These are phyloP conservation scores for Lecanicillium sp. DNA, from an alignment of 2,329 filamentous ascomycete genomes.

Conservation along the genomic window DNA sequence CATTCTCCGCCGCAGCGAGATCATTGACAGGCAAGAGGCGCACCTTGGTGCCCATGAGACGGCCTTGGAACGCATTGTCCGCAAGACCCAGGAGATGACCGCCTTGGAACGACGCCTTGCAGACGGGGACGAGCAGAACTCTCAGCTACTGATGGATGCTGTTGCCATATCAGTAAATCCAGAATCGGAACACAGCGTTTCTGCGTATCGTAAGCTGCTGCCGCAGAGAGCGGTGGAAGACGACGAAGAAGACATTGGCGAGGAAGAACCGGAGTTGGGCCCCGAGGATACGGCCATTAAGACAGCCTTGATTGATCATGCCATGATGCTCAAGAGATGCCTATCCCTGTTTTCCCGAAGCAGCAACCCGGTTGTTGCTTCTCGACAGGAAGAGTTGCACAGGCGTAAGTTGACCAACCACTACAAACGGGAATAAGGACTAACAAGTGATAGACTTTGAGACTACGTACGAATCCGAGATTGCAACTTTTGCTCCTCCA, in stretches of 20 bases:
- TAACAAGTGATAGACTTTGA: constrained; percentile 45
- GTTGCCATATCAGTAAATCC: constrained; percentile 71
- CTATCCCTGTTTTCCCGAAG: constrained; percentile 60
- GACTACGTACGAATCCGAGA: constrained; percentile 56
- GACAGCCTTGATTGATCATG: constrained; percentile 82
- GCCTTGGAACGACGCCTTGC: constrained; percentile 65
- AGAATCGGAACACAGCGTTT: constrained; percentile 67
- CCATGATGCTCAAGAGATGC: constrained; percentile 78
- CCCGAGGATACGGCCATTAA: constrained; percentile 71
- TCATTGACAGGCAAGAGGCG: constrained; percentile 60
- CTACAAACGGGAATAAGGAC: constrained; percentile 1
- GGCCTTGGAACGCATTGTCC: constrained; percentile 81
- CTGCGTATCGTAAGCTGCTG: constrained; percentile 68
- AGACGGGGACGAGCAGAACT: constrained; percentile 64
- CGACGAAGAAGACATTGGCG: constrained; percentile 32
- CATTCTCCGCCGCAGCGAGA: constrained; percentile 80
- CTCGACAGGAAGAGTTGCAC: constrained; percentile 51
- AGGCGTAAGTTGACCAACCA: constrained; percentile 45
- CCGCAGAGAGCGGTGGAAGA: constrained; percentile 39
- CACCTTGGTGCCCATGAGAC: constrained; percentile 71
- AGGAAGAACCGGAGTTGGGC: constrained; percentile 40
- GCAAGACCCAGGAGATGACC: constrained; percentile 82
- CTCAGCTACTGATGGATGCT: constrained; percentile 64
- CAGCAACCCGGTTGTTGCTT: constrained; percentile 48
- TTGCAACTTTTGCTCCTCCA: constrained; percentile 52